Conservation (phyloP, 768 basidiomycete genomes). For the Sarcomyxa edulis region DNA sequence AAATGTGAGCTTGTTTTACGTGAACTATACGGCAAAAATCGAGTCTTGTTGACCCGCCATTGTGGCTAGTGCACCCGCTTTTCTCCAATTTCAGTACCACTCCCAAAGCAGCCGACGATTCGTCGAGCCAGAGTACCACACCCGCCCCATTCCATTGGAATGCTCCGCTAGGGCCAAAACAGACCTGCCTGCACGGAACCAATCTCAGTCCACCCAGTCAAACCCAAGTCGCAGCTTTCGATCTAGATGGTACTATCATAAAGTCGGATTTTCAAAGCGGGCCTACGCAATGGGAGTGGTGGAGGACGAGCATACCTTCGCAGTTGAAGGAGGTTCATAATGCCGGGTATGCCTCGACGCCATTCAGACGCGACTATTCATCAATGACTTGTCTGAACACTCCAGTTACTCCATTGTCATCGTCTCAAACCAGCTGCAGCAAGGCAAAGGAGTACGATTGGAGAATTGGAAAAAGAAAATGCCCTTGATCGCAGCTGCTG, state of each 20-base stretch:
- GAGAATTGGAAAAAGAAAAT: constrained; percentile 78
- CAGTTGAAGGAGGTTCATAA: constrained; percentile 57
- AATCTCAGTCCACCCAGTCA: constrained; percentile 36
- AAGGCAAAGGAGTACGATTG: constrained; percentile 38
- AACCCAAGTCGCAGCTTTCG: constrained; percentile 72
- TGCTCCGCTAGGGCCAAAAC: constrained; percentile 24
- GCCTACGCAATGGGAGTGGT: constrained; percentile 59
- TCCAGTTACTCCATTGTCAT: constrained; percentile 67
- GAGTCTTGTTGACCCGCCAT: too few relatives aligned
- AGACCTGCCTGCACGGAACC: constrained; percentile 37
- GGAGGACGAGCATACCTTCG: constrained; percentile 56
- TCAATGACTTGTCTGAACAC: too few relatives aligned
- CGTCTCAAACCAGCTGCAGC: constrained; percentile 85
- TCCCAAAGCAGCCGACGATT: constrained; percentile 18
- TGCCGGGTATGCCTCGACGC: constrained; percentile 46
- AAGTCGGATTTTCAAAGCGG: constrained; percentile 40
- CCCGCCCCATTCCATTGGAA: constrained; percentile 45
- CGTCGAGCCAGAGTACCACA: too few relatives aligned
- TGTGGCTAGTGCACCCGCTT: too few relatives aligned
- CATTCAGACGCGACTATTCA: too few relatives aligned
- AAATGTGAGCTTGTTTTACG: too few relatives aligned
- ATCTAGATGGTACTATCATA: constrained; percentile 87
- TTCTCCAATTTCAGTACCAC: too few relatives aligned
- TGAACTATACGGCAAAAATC: too few relatives aligned
- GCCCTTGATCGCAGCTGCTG: constrained; percentile 55